phyloP scores from a whole-genome alignment of 2,329 filamentous ascomycete species.

The Cadophora gregata region DNA sequence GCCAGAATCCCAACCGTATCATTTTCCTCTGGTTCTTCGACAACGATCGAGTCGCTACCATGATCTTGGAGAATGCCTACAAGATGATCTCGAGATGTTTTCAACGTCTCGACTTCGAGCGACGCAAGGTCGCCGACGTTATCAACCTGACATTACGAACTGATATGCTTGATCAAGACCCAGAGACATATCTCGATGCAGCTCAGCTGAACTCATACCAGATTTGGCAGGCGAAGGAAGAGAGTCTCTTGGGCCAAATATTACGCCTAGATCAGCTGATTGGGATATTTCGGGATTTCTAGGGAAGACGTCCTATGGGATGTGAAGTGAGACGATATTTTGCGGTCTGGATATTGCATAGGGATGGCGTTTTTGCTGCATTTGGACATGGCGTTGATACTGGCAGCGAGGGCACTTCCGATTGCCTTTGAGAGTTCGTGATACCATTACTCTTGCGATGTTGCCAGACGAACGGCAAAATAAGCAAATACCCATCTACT shows the following conservation, averaged over 20 bases:
- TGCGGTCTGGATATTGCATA: conserved; percentile 27
- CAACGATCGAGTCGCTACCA: conserved; percentile 69
- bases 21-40: conserved; percentile 95
- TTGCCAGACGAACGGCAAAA: conserved; percentile 12
- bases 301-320: conserved; percentile 12
- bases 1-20: conserved; percentile 76
- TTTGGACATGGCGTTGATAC: conserved; percentile 27
- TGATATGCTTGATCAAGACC: conserved; percentile 82
- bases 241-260: conserved; percentile 79
- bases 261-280: conserved; percentile 84
- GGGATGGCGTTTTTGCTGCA: conserved; percentile 34
- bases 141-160: conserved; percentile 82
- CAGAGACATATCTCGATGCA: conserved; percentile 75
- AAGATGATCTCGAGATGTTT: conserved; percentile 87
- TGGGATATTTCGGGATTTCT: conserved; percentile 81
- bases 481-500: conserved; percentile 18
- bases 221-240: conserved; percentile 66
- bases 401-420: conserved; percentile 15
- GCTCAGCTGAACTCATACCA: conserved; percentile 72
- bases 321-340: conserved; percentile 13
- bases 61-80: conserved; percentile 82
- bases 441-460: conserved; percentile 26
- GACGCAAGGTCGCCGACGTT: conserved; percentile 72
- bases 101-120: conserved; percentile 80
- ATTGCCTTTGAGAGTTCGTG: conserved; percentile 20